Base-by-base conservation (phyloP, 1,139 yeast species). In the Yamadazyma songkhlaensis region DNA sequence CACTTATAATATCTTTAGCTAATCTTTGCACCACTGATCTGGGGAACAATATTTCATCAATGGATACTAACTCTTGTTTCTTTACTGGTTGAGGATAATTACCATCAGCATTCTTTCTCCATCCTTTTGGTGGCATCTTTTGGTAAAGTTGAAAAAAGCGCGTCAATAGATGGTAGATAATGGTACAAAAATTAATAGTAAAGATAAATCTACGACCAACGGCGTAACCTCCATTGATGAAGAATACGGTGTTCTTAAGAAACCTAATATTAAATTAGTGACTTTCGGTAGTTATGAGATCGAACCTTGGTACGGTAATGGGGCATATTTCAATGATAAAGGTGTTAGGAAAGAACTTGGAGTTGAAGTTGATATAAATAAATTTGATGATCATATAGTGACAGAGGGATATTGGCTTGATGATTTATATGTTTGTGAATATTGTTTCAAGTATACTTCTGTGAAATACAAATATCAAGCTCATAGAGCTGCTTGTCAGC, bases 291-390 rank as follows among this genome's bases (percentile, higher is more conserved):
- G 69, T 31, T 72, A 70, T 48, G 75, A 76, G 46, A 81, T 87
- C 45, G 74, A 77, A 37, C 81, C 96, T 1, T 87, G 96, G 96
- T 88, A 84, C 56, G 94, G 95, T 1, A 84, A 84, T 50, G 77
- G 86, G 3, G 94, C 88, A 1, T 83, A 86, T 53, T 87, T 86
- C 45, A 53, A 22, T 12, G 37, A 32, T 17, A 49, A 48, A 29
- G 34, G 37, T 23, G 31, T 32, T 35, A 47, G 26, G 47, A 53
- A 14, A 45, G 51, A 34, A 31, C 37, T 28, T 25, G 42, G 32
- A 31, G 43, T 38, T 33, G 25, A 31, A 15, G 37, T 29, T 11
- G 37, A 27, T 25, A 15, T 9, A 9, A 11, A 22, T 25, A 23
- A 23, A 14, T 27, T 6, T 38, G 32, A 22, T 38, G 26, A 24